Conservation (phyloP, 768 basidiomycete species). For the Melanogaster broomeanus region DNA sequence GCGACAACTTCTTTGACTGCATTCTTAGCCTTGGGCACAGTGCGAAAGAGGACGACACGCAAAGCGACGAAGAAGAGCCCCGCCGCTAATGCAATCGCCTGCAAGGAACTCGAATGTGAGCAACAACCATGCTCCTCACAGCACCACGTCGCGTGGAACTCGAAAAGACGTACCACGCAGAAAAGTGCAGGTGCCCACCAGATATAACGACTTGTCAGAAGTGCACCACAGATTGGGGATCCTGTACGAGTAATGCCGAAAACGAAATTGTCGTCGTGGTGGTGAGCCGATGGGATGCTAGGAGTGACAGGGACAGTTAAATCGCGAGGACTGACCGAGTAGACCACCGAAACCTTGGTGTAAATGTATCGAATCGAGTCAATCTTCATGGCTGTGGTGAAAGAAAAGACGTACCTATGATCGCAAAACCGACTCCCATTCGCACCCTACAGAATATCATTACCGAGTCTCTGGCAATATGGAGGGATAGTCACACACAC, state of each 20-base stretch:
- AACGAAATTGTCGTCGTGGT: background rate
- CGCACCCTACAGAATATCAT: constrained; percentile 24
- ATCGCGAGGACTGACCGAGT: constrained; percentile 11
- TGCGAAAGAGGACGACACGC: background rate
- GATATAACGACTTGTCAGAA: constrained; percentile 47
- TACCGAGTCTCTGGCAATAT: constrained; percentile 6
- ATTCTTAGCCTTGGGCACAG: background rate
- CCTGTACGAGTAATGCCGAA: no score
- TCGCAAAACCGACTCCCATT: constrained; percentile 50
- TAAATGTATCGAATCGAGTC: background rate
- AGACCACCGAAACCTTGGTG: constrained; percentile 25
- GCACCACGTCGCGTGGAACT: background rate
- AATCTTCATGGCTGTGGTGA: background rate
- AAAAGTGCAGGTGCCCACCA: constrained; percentile 64
- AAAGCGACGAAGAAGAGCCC: background rate
- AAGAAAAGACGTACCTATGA: constrained; percentile 34
- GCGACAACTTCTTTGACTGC: background rate
- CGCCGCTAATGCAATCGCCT: background rate
- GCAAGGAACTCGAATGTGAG: no score
- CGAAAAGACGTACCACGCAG: constrained; percentile 37
- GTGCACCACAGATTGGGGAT: constrained; percentile 57
- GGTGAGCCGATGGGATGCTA: rapidly evolving
- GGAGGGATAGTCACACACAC: constrained; percentile 13
- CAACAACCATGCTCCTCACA: no score
- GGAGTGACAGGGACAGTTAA: no score